Base-by-base conservation (phyloP, 352 stramenopile species). In the Phytophthora ramorum region DNA sequence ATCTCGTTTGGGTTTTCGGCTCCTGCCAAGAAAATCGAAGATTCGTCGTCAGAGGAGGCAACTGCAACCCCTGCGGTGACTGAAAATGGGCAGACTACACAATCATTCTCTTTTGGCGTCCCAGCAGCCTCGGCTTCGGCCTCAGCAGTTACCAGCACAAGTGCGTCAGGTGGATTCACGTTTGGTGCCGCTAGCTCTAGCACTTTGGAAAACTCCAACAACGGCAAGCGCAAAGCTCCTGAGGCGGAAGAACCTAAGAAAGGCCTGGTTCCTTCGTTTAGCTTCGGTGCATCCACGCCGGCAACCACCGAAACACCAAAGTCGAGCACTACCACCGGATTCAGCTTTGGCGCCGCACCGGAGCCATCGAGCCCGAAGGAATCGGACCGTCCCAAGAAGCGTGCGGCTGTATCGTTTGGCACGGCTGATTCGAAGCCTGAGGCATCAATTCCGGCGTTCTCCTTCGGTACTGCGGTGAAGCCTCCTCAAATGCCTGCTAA, bases 61-160 rank as follows among this genome's bases (percentile, higher is more conserved):
- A 17, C 41, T 22, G 14, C 61, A 14, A 52, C 48, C 2, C 26
- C 26, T 32, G 7, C 26, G 26, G 26, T 8, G 26, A 32, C 26
- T 32, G 26, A 32, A 38, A 61, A 6, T 70, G 61, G 51, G 7
- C 24, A 58, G 35, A 12, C 54, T 28, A 22, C 58, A 17, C 47
- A 75, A 17, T 72, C 76, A 9, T 80, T 81, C 16, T 70, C 71
- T 13, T 77, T 80, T 71, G 66, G 67, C 17, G 58, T 61, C 3
- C 4, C 58, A 30, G 54, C 50, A 8, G 32, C 54, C 12, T 20
- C 54, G 10, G 32, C 48, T 17, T 5, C 43, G 22, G 22, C 43
- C 16, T 48, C 41, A 37, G 10, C 37, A 34, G 35, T 44, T 55
- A 51, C 44, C 0, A 64, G 17, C 13, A 44, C 30, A 30, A 16